Evolutionary conservation across 371 early-diverging fungal genomes (phyloP), one percentile per base, ranked within the genome.

Genomic region (Mortierella sp.): DNA sequence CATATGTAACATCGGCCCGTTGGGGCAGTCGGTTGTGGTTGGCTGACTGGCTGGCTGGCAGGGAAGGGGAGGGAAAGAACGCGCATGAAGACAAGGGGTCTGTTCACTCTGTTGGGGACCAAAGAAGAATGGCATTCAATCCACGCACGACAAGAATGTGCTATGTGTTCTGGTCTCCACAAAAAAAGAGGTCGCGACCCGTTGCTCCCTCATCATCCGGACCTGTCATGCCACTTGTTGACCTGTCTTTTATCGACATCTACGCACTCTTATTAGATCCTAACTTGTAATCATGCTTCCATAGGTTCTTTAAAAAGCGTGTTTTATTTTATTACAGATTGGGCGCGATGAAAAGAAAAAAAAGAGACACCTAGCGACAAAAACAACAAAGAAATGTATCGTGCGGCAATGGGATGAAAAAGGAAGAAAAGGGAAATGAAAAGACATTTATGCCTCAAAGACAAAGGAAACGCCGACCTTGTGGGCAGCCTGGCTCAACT

Each of bases 401-500:
- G 42, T 38, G 42, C 42, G 42, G 42, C 55, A 50, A 34, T 63
- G 63, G 34, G n/a, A 55, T 31, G 73, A 47, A n/a, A n/a, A n/a
- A n/a, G 50, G 48, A 42, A 54, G 58, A 24, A 45, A n/a, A 45
- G 31, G 2, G 14, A 16, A 65, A n/a, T 28, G 54, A 38, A 44
- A 26, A 38, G 34, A 24, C 42, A 75, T 79, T 93, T 95, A 97
- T 91, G 93, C 95, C 85, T 96, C 96, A 73, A 98, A 95, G 88
- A 95, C 95, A 79, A 98, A 91, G 75, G 95, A 91, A 75, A 97
- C 90, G 82, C 99, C 99, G 87, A 99, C 93, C 92, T 97, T 97
- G 96, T 98, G 98, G 82, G 95, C 96, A 92, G 97, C 96, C 91
- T 97, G 97, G 89, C 94, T 91, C 52, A 98, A 91, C 88, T 96